Base-by-base conservation (phyloP, 2,329 filamentous ascomycete genomes). In the Fusarium tanahbumbuense region DNA sequence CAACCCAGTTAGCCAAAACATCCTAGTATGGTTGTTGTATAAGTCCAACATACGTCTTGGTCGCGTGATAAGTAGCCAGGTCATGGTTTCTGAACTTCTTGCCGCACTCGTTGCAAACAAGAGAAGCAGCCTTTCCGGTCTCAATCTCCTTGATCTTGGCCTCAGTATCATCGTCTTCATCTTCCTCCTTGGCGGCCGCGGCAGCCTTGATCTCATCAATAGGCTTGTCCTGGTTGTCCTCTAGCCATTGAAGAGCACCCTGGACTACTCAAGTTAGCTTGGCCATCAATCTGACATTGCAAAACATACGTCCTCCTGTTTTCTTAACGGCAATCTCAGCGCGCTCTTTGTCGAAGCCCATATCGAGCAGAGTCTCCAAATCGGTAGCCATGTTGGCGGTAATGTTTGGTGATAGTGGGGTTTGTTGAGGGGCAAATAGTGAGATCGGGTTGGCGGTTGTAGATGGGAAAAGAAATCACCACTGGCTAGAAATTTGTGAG, bases 101-200 rank as follows among this genome's bases (percentile, higher is more conserved):
- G 77, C 92, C 92, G 78, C 96, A 99, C 60, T 98, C 95, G 71
- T 97, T 96, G 86, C 96, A 99, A 53, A 97, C 87, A 58, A 98
- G 88, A 50, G 93, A 97, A 76, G 89, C 88, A 59, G 94, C 92
- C 59, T 91, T 89, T 63, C 91, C 93, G 3, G 88, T 88, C 74
- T 92, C 85, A 5, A 94, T 83, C n/a, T 88, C 86, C 8, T 89
- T 87, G 13, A 88, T 87, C 73, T 91, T 84, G 34, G 86, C 84
- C 48, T 83, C 82, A 8, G 83, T 84, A 1, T 68, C 83, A 16
- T 68, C 85, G 4, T 84, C 85, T 11, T 88, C 85, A 5, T 83
- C 81, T 6, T 86, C 81, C 28, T 84, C 85, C 6, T 79, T 80
- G 2, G 79, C 78, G 25, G 80, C 78, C 4, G 77, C 76, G 11